Evolutionary conservation across 176 grass and related monocot genomes (phyloP), one percentile per base, ranked within the genome.

Genomic region (Avena insularis): DNA sequence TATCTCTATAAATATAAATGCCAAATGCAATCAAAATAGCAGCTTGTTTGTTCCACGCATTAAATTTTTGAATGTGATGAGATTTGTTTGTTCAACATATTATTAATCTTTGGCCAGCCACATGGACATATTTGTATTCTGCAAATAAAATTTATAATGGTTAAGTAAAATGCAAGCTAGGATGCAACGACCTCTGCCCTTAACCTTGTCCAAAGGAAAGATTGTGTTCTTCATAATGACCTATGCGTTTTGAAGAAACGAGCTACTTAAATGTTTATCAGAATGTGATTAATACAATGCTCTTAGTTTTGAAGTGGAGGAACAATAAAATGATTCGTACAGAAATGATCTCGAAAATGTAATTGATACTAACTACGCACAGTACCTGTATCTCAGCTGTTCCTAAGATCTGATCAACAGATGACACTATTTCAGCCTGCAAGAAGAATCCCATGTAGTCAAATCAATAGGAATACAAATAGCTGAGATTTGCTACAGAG

Each of bases 351-450:
- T 77, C 31, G 19, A 19, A 71, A 82, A 46, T 56, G 21, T n/a
- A 87, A 48, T 64, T 72, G 21, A 72, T 64, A 57, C 54, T 6
- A 31, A 81, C 21, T 17, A 76, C 80, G 38, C 25, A 83, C 5
- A 53, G 15, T 53, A 91, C 97, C 92, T 98, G 97, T 87, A 94
- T 92, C 77, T 98, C 83, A 87, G 90, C 92, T 60, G 89, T 84
- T 86, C 60, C 81, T 70, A 98, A 80, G 85, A 98, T 89, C 38
- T 94, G 77, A 17, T 96, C 92, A 85, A 98, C 71, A 73, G 94
- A 98, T 35, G 89, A 25, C 62, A 96, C 83, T 70, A 96, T 89
- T 87, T 93, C 92, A 82, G 94, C 97, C 97, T 98, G 92, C 67
- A 82, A 82, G 76, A 75, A 29, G 60, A 91, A 79, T 72, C 29